Evolutionary conservation across 2,329 filamentous ascomycete species (phyloP), one percentile per base, ranked within the genome.

Genomic region (Penicillium sp.): DNA sequence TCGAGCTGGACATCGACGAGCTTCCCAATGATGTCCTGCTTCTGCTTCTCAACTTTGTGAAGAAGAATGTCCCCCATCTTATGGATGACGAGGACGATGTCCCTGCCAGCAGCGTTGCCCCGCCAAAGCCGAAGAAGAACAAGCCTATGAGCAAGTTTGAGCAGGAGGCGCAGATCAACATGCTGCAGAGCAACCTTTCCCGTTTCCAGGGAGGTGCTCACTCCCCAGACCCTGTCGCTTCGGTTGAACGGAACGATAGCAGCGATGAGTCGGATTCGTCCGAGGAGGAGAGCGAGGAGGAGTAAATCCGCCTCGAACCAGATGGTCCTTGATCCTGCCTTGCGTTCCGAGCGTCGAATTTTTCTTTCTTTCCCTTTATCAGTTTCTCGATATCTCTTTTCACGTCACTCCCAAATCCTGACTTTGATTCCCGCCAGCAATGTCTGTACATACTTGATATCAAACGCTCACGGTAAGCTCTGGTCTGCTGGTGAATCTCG

Each of bases 71-170:
- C 3, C 73, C 76, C 5, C 69, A 76, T 40, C 66, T 76, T 45
- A 63, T 75, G 47, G 71, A 75, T 52, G 74, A 75, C 45, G 75
- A 79, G 31, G 76, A 79, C 13, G 64, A 63, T 4, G 60, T 72
- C 13, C 70, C 75, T 16, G 51, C 65, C 24, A 60, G 66, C 29
- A 68, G 64, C n/a, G 61, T 72, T 16, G 67, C 72, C 3, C 67
- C 71, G 16, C 63, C 74, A 3, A 79, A 78, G 61, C 70, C 73
- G 2, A 80, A 79, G 68, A 80, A 80, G 66, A 79, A 78, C 61
- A 80, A 80, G 65, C 77, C 77, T 1, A 80, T 80, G 77, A 79
- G 75, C 67, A 79, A 79, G 61, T 73, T 72, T 46, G 77, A 80
- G 59, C 78, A 80, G 62, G 77, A 80, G 58, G 75, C 75, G 34